Evolutionary conservation across 768 basidiomycete genomes (phyloP), one percentile per base, ranked within the genome.

Genomic region (Gautieria morchelliformis): DNA sequence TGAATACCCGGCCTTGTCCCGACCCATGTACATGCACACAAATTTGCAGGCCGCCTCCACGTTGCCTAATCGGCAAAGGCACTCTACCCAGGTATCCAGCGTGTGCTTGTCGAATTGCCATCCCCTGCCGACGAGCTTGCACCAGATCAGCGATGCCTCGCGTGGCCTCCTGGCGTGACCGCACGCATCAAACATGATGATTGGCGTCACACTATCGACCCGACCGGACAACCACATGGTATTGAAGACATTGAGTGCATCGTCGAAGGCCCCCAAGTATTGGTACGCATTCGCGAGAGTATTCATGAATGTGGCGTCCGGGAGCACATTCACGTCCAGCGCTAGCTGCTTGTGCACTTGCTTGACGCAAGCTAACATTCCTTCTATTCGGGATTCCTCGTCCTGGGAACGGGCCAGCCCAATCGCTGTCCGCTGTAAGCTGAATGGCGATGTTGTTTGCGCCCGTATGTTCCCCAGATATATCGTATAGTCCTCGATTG

Each of bases 241-340:
- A 65, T 92, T 83, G 91, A 93, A 97, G 3, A 95, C 77, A 37
- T 83, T 76, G 62, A 81, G 85, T 15, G 87, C 83, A 58, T 89
- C 86, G 1, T 71, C 72, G 60, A 85, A 87, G 59, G 81, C 82
- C 5, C 82, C 83, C 7, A 85, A 75, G n/a, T 83, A 84, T 63
- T 88, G 83, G 69, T 94, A 97, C 0, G 89, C 84, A 68, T 90
- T 82, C 87, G 96, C 90, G 60, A 96, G 72, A 64, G 89, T 81
- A 66, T 93, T 94, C 78, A 87, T 84, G 12, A 92, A 74, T 3
- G 73, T 68, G 12, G 73, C 69, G 62, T 92, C 85, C 2, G 90
- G 86, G 9, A 84, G 77, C 57, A 93, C 70, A n/a, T 81, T 77
- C 14, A 85, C 75, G 64, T 93, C 90, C 42, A 93, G 74, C n/a